Base-by-base conservation (phyloP, 345 rosid species). In the Syzygium aromaticum region DNA sequence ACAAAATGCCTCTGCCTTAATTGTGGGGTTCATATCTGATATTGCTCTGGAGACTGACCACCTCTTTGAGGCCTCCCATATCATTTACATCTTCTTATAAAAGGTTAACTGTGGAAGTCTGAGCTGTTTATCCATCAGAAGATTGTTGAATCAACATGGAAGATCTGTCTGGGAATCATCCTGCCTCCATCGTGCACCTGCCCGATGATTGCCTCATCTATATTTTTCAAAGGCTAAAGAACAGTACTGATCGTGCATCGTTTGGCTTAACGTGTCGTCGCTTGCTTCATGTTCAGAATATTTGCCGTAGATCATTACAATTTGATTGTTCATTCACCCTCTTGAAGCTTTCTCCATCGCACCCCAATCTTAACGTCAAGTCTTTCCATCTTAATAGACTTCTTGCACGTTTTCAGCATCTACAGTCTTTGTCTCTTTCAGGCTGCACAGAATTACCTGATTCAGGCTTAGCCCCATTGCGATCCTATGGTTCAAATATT, bases 191-290 rank as follows among this genome's bases (percentile, higher is more conserved):
- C 85, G 86, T 89, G 88, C 90, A 92, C 87, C 93, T 97, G 43
- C 95, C 96, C 28, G 95, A 95, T 92, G 99, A 96, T 92, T 96
- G 96, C 84, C 95, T 97, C 84, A 89, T 92, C 87, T 92, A 87
- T 85, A 95, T 95, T 91, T 95, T 94, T 89, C 91, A 90, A 86
- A 52, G 88, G 83, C 94, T 97, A 86, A 89, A 88, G 84, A 87
- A 89, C 83, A 84, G 89, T 25, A 85, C 91, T 10, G 97, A 95
- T 86, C 94, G 91, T 28, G 95, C 93, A 80, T 96, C 98, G 23
- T 97, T 96, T 86, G 97, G 98, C 57, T 89, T 95, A 82, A 94
- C 98, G 87, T 95, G 98, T 87, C 97, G 43, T 85, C 92, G 93
- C 54, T 94, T 94, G 94, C 95, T 95, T 77, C 90, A 92, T 56